A percentile compares a stretch with the other conserved stretches of the same genome.
Conservation (phyloP, 2,329 filamentous ascomycete genomes). For the Trichoderma arundinaceum region DNA sequence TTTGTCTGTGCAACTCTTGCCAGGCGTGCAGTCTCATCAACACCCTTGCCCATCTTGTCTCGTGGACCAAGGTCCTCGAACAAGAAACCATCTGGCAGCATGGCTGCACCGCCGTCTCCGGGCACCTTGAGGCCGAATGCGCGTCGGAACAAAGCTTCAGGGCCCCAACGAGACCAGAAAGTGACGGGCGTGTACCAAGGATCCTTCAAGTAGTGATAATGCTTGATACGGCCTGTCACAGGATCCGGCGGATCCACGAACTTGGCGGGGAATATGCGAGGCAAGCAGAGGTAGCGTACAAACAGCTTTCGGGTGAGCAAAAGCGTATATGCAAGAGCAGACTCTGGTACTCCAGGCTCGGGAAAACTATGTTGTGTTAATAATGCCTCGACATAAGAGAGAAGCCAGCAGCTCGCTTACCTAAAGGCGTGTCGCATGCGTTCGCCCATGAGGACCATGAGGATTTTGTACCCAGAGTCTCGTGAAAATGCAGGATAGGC, state of each 20-base stretch:
- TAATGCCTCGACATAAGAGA: neutral
- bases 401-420: slow-evolving; percentile 53
- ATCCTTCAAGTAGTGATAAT: slow-evolving; percentile 60
- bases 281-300: slow-evolving; percentile 64
- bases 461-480: slow-evolving; percentile 55
- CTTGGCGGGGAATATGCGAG: slow-evolving; percentile 54
- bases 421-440: slow-evolving; percentile 68
- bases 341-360: slow-evolving; percentile 48
- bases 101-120: slow-evolving; percentile 46
- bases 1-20: slow-evolving; percentile 42
- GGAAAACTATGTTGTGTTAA: slow-evolving; percentile 45
- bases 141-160: slow-evolving; percentile 55
- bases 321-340: slow-evolving; percentile 51
- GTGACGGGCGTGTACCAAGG: slow-evolving; percentile 69
- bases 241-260: slow-evolving; percentile 56
- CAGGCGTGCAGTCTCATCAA: slow-evolving; percentile 47
- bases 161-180: slow-evolving; percentile 67
- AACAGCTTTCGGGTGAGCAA: slow-evolving; percentile 60
- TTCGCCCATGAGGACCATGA: slow-evolving; percentile 67
- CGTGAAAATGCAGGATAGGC: slow-evolving; percentile 55
- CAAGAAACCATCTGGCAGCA: slow-evolving; percentile 57
- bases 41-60: slow-evolving; percentile 57
- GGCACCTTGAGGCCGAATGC: slow-evolving; percentile 53
- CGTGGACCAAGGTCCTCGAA: slow-evolving; percentile 68
- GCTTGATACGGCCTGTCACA: slow-evolving; percentile 58